Evolutionary conservation across 805 yeast species (phyloP), one percentile per base, ranked within the genome.

Genomic region (Wickerhamomyces kurtzmanii): DNA sequence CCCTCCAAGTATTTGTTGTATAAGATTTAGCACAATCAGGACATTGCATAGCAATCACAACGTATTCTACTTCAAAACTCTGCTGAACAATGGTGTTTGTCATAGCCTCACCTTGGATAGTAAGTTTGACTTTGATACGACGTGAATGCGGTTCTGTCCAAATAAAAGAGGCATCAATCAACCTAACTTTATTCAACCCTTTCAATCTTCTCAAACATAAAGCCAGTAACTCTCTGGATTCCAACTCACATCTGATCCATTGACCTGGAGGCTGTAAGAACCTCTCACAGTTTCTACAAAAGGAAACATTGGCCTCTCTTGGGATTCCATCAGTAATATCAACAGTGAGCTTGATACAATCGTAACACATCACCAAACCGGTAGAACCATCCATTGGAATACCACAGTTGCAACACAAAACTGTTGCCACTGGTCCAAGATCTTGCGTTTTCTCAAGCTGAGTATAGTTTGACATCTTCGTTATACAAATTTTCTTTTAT

Each of bases 141-240:
- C 98, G 72, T 16, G 96, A 86, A 55, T 91, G 99, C 4, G 99
- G 98, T 60, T 91, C 99, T 1, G 99, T 91, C 99, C 99, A 91
- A 36, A 93, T 74, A 45, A 87, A 91, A 5, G 87, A 71, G 3
- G 98, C 99, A 59, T 91, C 97, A 23, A 85, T 75, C 34, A 91
- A 62, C 43, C 96, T 65, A 25, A 86, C 91, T 47, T 82, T 81
- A 40, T 72, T 76, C 41, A 91, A 65, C 31, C 97, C 97, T 44
- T 81, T 84, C 47, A 91, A 65, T 51, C 89, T 73, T 57, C 89
- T 75, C 38, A 91, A 62, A 62, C 96, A 83, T 23, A 91, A 61
- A 2, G 98, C 97, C 36, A 91, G 62, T 29, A 91, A 63, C 54
- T 91, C 97, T 55, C 98, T 68, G 15, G 94, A 81, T 59, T 91